These are phyloP conservation scores for Hyphodiscus hymeniophilus DNA, from an alignment of 495 filamentous ascomycete genomes.

Conservation along the genomic window DNA sequence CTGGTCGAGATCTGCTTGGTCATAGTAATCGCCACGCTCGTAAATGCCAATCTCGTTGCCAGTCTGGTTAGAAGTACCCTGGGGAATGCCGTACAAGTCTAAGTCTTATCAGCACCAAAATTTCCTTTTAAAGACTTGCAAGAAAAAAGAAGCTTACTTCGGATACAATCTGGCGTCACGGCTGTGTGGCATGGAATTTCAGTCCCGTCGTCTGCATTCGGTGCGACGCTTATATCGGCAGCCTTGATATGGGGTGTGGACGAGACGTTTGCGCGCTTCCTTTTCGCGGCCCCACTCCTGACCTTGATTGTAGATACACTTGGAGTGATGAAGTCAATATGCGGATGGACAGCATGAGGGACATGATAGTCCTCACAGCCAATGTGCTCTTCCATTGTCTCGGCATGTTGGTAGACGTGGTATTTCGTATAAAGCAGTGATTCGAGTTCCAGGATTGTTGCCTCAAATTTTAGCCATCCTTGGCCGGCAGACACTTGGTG, in stretches of 20 bases:
- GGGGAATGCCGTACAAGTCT: too few relatives aligned
- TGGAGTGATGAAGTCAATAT: slow-evolving; percentile 15
- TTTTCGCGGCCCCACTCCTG: not conserved
- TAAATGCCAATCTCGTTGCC: slow-evolving; percentile 22
- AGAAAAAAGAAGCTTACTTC: too few relatives aligned
- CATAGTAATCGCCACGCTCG: not conserved
- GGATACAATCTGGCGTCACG: slow-evolving; percentile 9
- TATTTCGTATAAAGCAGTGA: not conserved
- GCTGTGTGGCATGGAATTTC: not conserved
- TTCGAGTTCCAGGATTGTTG: not conserved
- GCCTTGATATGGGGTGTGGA: not conserved
- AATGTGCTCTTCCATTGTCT: not conserved
- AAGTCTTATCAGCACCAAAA: too few relatives aligned
- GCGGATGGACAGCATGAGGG: slow-evolving; percentile 15
- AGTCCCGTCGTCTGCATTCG: not conserved
- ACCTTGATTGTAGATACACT: slow-evolving; percentile 1
- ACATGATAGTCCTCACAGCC: slow-evolving; percentile 18
- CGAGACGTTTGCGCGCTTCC: not conserved
- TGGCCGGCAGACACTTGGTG: slow-evolving; percentile 18
- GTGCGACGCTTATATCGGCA: not conserved
- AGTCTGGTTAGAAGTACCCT: slow-evolving; percentile 1
- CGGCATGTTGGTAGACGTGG: not conserved
- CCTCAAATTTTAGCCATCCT: not conserved
- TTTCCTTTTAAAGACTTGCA: too few relatives aligned
- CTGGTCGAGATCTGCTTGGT: not conserved